Conservation (phyloP, 345 rosid species). For the Citrus cavaleriei region DNA sequence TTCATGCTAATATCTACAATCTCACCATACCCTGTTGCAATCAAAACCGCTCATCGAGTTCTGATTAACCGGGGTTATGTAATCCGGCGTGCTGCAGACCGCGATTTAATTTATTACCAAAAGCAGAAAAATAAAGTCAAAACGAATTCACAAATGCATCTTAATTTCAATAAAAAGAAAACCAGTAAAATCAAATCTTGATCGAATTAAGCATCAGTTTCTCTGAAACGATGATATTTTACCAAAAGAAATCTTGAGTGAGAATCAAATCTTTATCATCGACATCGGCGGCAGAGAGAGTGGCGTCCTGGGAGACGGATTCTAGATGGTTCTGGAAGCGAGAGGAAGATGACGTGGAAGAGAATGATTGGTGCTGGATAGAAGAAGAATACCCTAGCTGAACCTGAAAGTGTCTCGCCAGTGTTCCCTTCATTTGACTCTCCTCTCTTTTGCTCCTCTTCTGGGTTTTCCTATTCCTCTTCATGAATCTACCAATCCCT, state of each 20-base stretch:
- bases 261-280: constrained; percentile 76
- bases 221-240: not conserved
- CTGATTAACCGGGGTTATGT: constrained; percentile 90
- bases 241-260: constrained; percentile 98
- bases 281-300: constrained; percentile 24
- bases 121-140: not conserved
- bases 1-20: not conserved
- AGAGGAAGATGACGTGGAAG: constrained; percentile 22
- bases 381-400: constrained; percentile 39
- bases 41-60: constrained; percentile 48
- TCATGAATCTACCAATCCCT: constrained; percentile 30
- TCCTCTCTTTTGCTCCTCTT: constrained; percentile 26
- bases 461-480: constrained; percentile 36
- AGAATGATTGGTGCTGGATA: constrained; percentile 32
- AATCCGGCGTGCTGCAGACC: constrained; percentile 87
- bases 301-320: constrained; percentile 31
- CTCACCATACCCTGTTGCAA: constrained; percentile 51
- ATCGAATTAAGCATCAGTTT: not conserved
- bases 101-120: not conserved
- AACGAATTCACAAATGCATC: not conserved
- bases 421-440: constrained; percentile 49
- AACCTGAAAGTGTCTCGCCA: constrained; percentile 37
- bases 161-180: not conserved
- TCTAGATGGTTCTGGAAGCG: constrained; percentile 44
- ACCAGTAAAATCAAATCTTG: not conserved